Evolutionary conservation across 2,329 filamentous ascomycete species (phyloP).

Genomic region (Pestalotiopsis sp.): DNA sequence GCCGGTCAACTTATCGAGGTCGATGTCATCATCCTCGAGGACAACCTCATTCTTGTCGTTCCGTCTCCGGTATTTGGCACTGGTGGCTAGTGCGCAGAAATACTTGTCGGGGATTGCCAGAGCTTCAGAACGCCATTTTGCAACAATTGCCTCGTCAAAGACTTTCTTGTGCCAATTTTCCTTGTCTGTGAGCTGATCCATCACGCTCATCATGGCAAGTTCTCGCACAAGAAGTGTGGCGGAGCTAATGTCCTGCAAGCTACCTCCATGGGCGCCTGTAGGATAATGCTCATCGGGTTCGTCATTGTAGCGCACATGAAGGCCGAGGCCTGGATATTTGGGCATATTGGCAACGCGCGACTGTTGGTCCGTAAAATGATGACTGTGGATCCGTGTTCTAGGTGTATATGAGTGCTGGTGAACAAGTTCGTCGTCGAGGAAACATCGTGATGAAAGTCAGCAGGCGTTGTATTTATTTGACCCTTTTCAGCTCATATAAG

Average conservation of each 20-base stretch:
- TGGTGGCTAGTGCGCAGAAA: conserved; percentile 1
- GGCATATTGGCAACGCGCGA: background rate
- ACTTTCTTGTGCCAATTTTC: conserved; percentile 37
- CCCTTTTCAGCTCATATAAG: background rate
- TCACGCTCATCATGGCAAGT: conserved; percentile 36
- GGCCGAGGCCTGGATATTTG: conserved; percentile 4
- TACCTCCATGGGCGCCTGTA: background rate
- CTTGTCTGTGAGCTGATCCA: conserved; percentile 36
- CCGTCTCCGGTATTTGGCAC: background rate
- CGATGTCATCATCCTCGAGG: background rate
- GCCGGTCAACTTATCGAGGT: conserved; percentile 8
- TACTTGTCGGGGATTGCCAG: conserved; percentile 24
- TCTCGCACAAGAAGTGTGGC: conserved; percentile 31
- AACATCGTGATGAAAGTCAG: background rate
- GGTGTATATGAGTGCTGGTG: background rate
- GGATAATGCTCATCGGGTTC: conserved; percentile 10
- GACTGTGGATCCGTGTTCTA: background rate
- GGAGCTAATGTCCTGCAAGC: background rate
- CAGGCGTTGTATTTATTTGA: background rate
- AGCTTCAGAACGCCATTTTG: conserved; percentile 35
- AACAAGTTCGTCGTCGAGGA: background rate
- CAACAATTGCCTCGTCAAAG: conserved; percentile 33
- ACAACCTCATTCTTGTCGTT: background rate
- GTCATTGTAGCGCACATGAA: background rate
- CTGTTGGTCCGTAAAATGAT: background rate